These are phyloP conservation scores for Globisporangium uncinulatum DNA, from an alignment of 352 stramenopile species.

Conservation along the genomic window DNA sequence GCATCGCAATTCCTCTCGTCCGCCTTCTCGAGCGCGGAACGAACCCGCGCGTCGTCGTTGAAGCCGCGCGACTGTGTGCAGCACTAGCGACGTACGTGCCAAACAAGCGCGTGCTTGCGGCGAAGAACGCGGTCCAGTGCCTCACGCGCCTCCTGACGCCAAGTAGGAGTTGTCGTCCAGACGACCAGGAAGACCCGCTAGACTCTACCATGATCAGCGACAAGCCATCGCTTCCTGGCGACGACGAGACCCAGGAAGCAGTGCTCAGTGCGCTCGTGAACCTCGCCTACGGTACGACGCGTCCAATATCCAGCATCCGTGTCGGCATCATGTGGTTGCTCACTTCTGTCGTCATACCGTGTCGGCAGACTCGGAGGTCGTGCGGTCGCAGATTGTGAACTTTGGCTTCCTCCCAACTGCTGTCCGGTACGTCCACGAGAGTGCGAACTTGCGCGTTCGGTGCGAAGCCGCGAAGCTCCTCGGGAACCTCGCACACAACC, in stretches of 20 bases:
- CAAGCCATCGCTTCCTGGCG: conserved; percentile 31
- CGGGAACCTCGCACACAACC: conserved; percentile 59
- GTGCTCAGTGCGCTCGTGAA: conserved; percentile 60
- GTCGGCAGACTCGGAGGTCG: conserved; percentile 54
- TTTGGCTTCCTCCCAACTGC: conserved; percentile 38
- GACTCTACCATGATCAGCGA: conserved; percentile 18
- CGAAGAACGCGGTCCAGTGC: conserved; percentile 54
- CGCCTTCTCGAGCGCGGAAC: conserved; percentile 34
- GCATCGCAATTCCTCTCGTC: conserved; percentile 36
- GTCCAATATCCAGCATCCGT: background rate
- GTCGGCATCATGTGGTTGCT: background rate
- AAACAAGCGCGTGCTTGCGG: conserved; percentile 65
- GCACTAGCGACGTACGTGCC: conserved; percentile 37
- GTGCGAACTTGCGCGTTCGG: conserved; percentile 25
- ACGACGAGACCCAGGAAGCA: conserved; percentile 33
- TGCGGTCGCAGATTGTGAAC: conserved; percentile 66
- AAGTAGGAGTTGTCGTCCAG: background rate
- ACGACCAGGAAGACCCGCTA: conserved; percentile 17
- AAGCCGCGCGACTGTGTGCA: conserved; percentile 52
- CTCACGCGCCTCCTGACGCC: conserved; percentile 37
- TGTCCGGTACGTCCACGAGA: conserved; percentile 50
- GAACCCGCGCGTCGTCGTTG: conserved; percentile 51
- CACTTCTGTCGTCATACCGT: background rate
- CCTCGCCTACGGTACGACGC: conserved; percentile 46
- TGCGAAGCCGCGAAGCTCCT: conserved; percentile 58